Evolutionary conservation across 2,329 filamentous ascomycete species (phyloP), one percentile per base, ranked within the genome.

Genomic region (Calonectria honghensis): DNA sequence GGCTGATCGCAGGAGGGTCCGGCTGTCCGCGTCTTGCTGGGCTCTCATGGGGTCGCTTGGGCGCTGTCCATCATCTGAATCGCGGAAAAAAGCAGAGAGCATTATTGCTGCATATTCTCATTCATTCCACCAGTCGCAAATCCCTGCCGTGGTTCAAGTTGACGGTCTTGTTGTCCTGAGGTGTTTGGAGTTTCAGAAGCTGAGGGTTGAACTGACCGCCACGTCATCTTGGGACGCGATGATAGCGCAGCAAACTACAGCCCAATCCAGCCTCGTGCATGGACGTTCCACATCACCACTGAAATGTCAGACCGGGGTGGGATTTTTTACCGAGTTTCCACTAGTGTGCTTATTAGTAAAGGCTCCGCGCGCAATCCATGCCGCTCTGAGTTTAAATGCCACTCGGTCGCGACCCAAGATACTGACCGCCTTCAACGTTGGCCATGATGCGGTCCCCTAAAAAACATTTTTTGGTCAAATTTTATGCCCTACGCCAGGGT

Each of bases 191-290:
- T 51, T 51, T 27, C 20, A 51, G 2, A 24, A 27, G 48, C 48
- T 51, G 48, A 27, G n/a, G 10, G 48, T 27, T 27, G 48, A 51
- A 27, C 48, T 51, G 48, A 51, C 48, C 20, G 20, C 48, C 20
- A 51, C 20, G 48, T 51, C 48, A 51, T 6, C 48, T 51, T 51
- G 48, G 48, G n/a, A 24, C n/a, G 48, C 48, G n/a, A 27, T 27
- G 48, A 24, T 51, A 27, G 48, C 48, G n/a, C 48, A 27, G 48
- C 48, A 27, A 27, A 27, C 48, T 51, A 27, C 48, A 9, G 20
- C 48, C 48, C 48, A 51, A 51, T 51, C n/a, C 48, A 27, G 48
- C 48, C 48, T 51, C 48, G 48, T 27, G 48, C 48, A 51, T 24
- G 48, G 20, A 27, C 11, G 48, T 51, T 51, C 48, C 48, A 13